Base-by-base conservation (phyloP, 441 rosid genomes). In the Rhodomyrtus psidioides region DNA sequence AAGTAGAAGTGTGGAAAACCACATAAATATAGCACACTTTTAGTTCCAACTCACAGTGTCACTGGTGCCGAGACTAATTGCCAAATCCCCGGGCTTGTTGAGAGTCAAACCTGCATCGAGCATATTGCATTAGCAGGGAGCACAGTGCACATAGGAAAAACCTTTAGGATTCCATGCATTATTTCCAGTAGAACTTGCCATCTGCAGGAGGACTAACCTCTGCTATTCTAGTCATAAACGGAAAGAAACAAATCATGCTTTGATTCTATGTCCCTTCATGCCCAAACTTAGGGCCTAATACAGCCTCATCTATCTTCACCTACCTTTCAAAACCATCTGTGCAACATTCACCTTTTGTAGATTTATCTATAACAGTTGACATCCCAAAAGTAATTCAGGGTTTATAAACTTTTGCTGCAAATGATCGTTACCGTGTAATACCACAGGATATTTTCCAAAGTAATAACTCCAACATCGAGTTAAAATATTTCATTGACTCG, bases 61-160 rank as follows among this genome's bases (percentile, higher is more conserved):
- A 84, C 98, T 97, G 49, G 98, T 96, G 88, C 98, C 99, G 57
- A 97, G 94, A 91, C 99, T 97, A 86, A 95, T 93, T 34, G 98
- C 98, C 82, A 97, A 82, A 90, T 96, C 99, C 82, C 99, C 98
- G 17, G 99, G 96, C 84, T 90, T 90, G 90, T 94, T 96, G 28
- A 96, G 92, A 81, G 98, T 94, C 88, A 96, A 90, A 87, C 99
- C 98, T 96, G 93, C 89, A 92, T 70, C 5, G 0, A 70, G 79
- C 79, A 70, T 70, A 39, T 24, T 39, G 51, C 79, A 70, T 21
- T 54, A 39, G 23, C 53, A 87, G 55, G 19, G 75, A 79, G 28
- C 42, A 81, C 83, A 75, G 55, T 59, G 74, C 83, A 89, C 79
- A 53, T 34, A 70, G 17, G 75, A 84, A 86, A 74, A 60, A 44